Percentiles rank a stretch among this genome's conserved stretches.
These are phyloP conservation scores for Zygnema circumcarinatum DNA, from an alignment of 139 green algal species.

Conservation along the genomic window DNA sequence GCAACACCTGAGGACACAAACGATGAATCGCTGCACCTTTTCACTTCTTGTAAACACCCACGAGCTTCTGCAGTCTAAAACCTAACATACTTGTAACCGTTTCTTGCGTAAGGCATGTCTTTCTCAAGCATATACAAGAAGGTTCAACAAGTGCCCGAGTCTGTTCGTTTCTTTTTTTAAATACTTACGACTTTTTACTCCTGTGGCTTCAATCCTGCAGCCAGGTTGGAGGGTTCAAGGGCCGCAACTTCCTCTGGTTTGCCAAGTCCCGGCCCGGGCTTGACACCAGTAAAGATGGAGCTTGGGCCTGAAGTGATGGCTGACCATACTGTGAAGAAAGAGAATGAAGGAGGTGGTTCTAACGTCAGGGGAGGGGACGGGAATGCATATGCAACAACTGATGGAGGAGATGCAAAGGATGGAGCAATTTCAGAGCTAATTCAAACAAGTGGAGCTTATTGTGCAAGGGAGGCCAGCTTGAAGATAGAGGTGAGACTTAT, in stretches of 20 bases:
- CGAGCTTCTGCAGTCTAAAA: too few relatives aligned
- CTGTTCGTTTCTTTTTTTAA: not conserved
- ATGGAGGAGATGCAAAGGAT: not conserved
- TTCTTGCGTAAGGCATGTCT: not conserved
- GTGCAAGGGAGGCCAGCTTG: conserved; percentile 9
- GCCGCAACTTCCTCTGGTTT: not conserved
- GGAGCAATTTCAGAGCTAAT: not conserved
- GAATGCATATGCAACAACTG: not conserved
- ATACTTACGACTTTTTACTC: not conserved
- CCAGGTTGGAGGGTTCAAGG: not conserved
- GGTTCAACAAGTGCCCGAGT: not conserved
- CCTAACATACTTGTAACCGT: too few relatives aligned
- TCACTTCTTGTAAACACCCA: not conserved
- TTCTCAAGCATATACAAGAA: not conserved
- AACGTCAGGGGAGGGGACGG: not conserved
- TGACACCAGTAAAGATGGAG: not conserved
- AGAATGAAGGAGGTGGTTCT: not conserved
- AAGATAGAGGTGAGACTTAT: conserved; percentile 34
- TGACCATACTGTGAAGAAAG: not conserved
- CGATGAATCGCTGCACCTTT: not conserved
- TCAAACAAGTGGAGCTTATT: conserved; percentile 39
- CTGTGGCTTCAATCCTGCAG: not conserved
- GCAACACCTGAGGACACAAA: not conserved
- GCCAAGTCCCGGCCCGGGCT: not conserved
- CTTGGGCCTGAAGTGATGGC: not conserved